These are phyloP conservation scores for Fusarium falciforme DNA, from an alignment of 2,329 filamentous ascomycete species.

Conservation along the genomic window DNA sequence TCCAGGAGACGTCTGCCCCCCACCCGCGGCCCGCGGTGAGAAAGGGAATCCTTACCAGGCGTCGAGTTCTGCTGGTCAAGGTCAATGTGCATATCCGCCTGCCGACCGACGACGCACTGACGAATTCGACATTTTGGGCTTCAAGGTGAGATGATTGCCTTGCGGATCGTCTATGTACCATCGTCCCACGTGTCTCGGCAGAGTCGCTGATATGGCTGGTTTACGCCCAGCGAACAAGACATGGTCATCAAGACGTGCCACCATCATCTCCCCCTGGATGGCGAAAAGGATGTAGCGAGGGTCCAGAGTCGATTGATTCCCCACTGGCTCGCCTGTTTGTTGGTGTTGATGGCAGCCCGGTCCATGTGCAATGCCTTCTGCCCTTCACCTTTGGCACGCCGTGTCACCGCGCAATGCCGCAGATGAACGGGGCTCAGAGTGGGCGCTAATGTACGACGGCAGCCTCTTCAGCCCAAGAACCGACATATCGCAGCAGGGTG, in stretches of 20 bases:
- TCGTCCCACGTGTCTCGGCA: constrained; percentile 16
- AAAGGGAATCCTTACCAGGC: constrained; percentile 29
- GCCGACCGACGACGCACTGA: constrained; percentile 26
- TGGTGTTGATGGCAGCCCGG: constrained; percentile 21
- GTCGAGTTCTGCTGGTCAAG: constrained; percentile 17
- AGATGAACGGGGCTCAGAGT: background rate
- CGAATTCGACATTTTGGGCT: constrained; percentile 8
- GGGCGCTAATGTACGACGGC: constrained; percentile 29
- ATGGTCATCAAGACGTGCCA: background rate
- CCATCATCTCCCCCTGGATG: constrained; percentile 5
- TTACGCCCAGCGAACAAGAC: background rate
- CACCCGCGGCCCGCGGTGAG: constrained; percentile 13
- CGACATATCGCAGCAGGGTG: constrained; percentile 22
- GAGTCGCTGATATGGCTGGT: constrained; percentile 3
- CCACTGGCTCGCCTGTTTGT: constrained; percentile 17
- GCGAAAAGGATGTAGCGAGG: constrained; percentile 11
- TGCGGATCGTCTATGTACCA: background rate
- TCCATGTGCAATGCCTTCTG: constrained; percentile 10
- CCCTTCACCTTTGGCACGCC: constrained; percentile 1
- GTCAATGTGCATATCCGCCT: constrained; percentile 16
- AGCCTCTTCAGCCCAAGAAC: constrained; percentile 17
- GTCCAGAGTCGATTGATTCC: constrained; percentile 19
- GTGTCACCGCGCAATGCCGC: constrained; percentile 1
- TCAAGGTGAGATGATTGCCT: constrained; percentile 21
- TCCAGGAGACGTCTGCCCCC: constrained; percentile 1